Conservation (phyloP, 2,329 filamentous ascomycete species). For the Fusarium irregulare region DNA sequence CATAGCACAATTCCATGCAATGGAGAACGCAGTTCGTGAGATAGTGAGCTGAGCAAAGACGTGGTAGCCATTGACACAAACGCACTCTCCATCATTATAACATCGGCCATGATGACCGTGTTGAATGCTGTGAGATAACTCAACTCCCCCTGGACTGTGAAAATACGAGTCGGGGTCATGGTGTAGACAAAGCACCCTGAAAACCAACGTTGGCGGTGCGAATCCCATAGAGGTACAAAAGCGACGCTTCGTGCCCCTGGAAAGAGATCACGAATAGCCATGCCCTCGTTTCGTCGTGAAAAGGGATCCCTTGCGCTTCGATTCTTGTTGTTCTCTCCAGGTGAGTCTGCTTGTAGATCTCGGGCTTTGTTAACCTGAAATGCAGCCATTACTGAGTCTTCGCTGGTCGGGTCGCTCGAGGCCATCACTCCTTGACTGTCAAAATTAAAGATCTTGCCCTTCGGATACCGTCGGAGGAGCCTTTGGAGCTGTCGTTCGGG, state of each 20-base stretch:
- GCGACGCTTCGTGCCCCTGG: conserved; percentile 59
- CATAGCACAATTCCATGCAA: conserved; percentile 69
- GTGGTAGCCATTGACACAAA: conserved; percentile 62
- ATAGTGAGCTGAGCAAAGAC: conserved; percentile 69
- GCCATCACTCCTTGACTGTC: conserved; percentile 52
- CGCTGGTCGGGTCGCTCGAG: conserved; percentile 47
- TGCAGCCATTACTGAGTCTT: conserved; percentile 29
- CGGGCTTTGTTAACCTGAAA: conserved; percentile 1
- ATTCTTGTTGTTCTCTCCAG: not conserved
- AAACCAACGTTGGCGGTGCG: conserved; percentile 59
- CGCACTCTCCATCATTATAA: conserved; percentile 57
- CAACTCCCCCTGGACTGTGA: conserved; percentile 61
- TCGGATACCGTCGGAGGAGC: conserved; percentile 53
- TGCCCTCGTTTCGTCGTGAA: conserved; percentile 34
- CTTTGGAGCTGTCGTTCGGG: conserved; percentile 22
- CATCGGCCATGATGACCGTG: conserved; percentile 67
- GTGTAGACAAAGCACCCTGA: conserved; percentile 64
- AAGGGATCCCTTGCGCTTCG: conserved; percentile 12
- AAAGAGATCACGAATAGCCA: conserved; percentile 51
- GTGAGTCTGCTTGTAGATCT: not conserved
- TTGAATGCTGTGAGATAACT: conserved; percentile 64
- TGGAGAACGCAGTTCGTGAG: conserved; percentile 70
- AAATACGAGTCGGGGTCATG: conserved; percentile 54
- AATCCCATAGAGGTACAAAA: conserved; percentile 62
- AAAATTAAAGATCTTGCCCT: conserved; percentile 60